Conservation (phyloP, 768 basidiomycete species). For the Rossbeevera mucosa region DNA sequence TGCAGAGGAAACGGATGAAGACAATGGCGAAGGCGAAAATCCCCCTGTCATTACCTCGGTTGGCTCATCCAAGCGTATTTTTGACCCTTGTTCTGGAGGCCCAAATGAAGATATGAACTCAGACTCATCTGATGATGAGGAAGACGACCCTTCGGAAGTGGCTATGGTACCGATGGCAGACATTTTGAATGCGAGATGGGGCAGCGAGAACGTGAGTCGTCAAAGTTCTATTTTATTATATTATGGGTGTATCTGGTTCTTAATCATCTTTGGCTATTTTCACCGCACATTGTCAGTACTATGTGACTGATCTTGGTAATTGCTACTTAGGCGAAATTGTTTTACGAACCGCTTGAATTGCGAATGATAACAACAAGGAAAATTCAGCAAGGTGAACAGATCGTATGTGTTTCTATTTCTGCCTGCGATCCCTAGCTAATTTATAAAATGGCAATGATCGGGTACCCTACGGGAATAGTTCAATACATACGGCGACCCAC, state of each 20-base stretch:
- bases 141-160: slow-evolving; percentile 58
- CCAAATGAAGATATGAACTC: slow-evolving; percentile 34
- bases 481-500: slow-evolving; percentile 93
- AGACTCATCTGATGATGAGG: slow-evolving; percentile 40
- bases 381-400: slow-evolving; percentile 79
- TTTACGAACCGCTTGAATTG: slow-evolving; percentile 66
- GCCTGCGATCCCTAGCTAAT: not conserved
- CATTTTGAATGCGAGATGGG: slow-evolving; percentile 87
- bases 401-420: slow-evolving; percentile 43
- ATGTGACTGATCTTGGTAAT: not conserved
- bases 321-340: slow-evolving; percentile 67
- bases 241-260: not conserved
- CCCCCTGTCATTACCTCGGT: slow-evolving; percentile 11
- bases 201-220: slow-evolving; percentile 75
- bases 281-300: too few relatives aligned
- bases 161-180: slow-evolving; percentile 97
- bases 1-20: slow-evolving; percentile 33
- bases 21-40: slow-evolving; percentile 36
- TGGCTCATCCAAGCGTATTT: slow-evolving; percentile 32
- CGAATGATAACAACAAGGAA: slow-evolving; percentile 77
- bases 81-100: slow-evolving; percentile 11
- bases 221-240: not conserved
- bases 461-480: slow-evolving; percentile 47
- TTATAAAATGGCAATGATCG: not conserved
- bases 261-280: not conserved